These are phyloP conservation scores for Malassezia arunalokei DNA, from an alignment of 1,284 basidiomycete genomes.

Conservation along the genomic window DNA sequence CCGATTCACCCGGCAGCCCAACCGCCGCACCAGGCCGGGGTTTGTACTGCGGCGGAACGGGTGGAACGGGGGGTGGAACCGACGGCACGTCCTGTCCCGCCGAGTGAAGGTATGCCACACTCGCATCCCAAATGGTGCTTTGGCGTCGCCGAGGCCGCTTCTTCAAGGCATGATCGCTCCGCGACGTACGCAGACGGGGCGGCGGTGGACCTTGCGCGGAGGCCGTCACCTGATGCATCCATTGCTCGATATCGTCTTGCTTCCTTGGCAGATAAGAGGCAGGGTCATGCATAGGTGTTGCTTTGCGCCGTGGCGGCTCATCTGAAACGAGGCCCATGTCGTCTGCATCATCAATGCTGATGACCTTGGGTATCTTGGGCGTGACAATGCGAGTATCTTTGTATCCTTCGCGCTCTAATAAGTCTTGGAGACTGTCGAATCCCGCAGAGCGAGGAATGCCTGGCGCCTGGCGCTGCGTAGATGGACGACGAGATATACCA, in stretches of 20 bases:
- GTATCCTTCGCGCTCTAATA: conserved; percentile 39
- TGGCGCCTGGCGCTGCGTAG: no score
- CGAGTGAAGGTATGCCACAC: conserved; percentile 3
- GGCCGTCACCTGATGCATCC: conserved; percentile 4
- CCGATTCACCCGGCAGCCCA: not conserved
- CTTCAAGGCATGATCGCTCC: conserved; percentile 1
- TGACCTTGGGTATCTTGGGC: conserved; percentile 10
- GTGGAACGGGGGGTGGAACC: not conserved
- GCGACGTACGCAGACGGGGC: not conserved
- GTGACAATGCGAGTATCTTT: conserved; percentile 42
- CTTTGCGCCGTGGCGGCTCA: not conserved
- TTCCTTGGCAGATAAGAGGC: not conserved
- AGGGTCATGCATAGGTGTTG: not conserved
- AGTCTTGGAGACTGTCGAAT: conserved; percentile 39
- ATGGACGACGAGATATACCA: not conserved
- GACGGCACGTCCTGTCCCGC: not conserved
- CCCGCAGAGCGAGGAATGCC: conserved; percentile 8
- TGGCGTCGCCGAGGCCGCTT: not conserved
- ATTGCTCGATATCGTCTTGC: conserved; percentile 1
- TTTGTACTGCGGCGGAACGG: not conserved
- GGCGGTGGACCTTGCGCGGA: not conserved
- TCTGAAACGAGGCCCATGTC: not conserved
- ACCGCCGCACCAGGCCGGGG: not conserved
- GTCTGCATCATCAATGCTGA: not conserved
- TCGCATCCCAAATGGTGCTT: conserved; percentile 14